Base-by-base conservation (phyloP, 106 monocot genomes). In the Allium sativum region DNA sequence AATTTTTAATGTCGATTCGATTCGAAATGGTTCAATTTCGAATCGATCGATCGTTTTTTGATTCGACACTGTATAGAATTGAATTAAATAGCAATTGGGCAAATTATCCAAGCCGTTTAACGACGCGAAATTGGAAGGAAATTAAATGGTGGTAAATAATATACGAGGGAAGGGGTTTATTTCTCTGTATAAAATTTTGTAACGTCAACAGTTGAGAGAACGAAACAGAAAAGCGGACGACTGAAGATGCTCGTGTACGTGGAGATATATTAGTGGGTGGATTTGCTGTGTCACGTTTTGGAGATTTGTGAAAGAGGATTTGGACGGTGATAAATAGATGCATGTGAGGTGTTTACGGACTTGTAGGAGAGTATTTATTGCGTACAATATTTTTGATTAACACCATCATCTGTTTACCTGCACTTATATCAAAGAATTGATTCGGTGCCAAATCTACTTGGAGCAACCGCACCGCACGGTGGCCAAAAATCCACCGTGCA, bases 261-360 rank as follows among this genome's bases (percentile, higher is more conserved):
- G 60, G 42, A 42, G 14, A 12, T 8, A 31, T 31, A 31, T 31
- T 9, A 10, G 9, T 60, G 42, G 40, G 42, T 60, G 44, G 60
- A 17, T 16, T 0, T n/a, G 44, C 10, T 7, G 8, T 6, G 17
- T 22, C 44, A 17, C 31, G 31, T 31, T 31, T 31, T 31, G 31
- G 31, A 31, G 31, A 31, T 31, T 31, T 31, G 31, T 31, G 1
- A 4, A 9, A 12, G 10, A 11, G 14, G 14, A 56, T 41, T 6
- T 11, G 60, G 44, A 60, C 42, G 60, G n/a, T 60, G 44, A 60
- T 60, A 44, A 60, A 60, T 60, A 17, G 60, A 44, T 6, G 60
- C 60, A 60, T 13, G 40, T 40, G 57, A 58, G 57, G 40, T 58
- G 57, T 17, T 58, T 40, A 58, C 57, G 31, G 31, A 31, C 31